A percentile compares a stretch with the other conserved stretches of the same genome.
Evolutionary conservation across 1,284 basidiomycete species (phyloP).

Genomic region (Sporisorium reilianum): DNA sequence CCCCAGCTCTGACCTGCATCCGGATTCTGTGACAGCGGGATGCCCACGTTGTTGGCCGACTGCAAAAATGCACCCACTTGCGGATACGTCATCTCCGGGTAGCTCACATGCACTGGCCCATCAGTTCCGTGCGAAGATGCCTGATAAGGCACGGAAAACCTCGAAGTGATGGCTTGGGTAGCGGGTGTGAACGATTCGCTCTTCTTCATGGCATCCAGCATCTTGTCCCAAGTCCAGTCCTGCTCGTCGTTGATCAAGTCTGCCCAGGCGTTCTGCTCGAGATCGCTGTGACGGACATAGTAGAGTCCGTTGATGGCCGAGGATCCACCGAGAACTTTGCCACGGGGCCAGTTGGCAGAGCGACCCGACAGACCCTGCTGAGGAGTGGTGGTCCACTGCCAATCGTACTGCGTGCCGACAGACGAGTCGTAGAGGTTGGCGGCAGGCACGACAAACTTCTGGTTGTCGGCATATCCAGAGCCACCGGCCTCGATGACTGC

Average conservation of each 20-base stretch:
- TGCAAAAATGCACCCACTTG: conserved; percentile 54
- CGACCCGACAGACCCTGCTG: conserved; percentile 39
- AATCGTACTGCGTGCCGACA: conserved; percentile 51
- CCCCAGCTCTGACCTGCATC: conserved; percentile 74
- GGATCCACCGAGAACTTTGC: conserved; percentile 61
- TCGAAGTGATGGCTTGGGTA: conserved; percentile 37
- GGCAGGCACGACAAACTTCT: conserved; percentile 42
- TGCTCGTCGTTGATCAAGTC: conserved; percentile 28
- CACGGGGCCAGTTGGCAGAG: conserved; percentile 21
- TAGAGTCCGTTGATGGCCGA: conserved; percentile 64
- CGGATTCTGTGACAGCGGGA: conserved; percentile 72
- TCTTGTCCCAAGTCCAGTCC: conserved; percentile 55
- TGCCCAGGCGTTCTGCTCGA: conserved; percentile 57
- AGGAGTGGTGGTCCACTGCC: conserved; percentile 51
- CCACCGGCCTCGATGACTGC: conserved; percentile 73
- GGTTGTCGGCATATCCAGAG: conserved; percentile 37
- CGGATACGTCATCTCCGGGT: conserved; percentile 48
- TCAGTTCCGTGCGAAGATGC: conserved; percentile 71
- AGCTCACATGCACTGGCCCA: conserved; percentile 71
- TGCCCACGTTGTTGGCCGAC: conserved; percentile 68
- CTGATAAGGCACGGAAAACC: conserved; percentile 58
- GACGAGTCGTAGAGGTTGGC: conserved; percentile 58
- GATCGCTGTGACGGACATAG: conserved; percentile 47
- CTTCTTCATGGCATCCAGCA: conserved; percentile 71
- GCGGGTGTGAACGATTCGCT: conserved; percentile 72